Evolutionary conservation across 768 basidiomycete species (phyloP), one percentile per base, ranked within the genome.

Genomic region (Kwoniella europaea): DNA sequence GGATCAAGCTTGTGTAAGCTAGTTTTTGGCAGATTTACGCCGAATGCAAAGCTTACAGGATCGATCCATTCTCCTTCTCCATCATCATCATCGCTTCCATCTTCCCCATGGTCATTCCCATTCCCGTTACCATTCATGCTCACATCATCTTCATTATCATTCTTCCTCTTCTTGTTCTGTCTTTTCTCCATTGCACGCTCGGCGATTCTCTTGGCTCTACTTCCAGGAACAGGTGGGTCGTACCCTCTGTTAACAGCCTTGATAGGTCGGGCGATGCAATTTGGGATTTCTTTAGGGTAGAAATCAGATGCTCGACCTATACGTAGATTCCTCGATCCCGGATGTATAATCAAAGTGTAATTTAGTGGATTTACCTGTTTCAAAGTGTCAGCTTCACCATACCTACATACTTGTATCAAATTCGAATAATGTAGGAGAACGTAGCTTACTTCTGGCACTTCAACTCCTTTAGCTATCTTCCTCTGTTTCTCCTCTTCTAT

Each of bases 291-390:
- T 35, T 81, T 73, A 0, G 82, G 82, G 61, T 82, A 80, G 53
- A 82, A 82, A 46, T 85, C 85, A 13, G 81, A 79, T 1, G 84
- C 84, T 66, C 84, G 70, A 12, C 85, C 85, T 41, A 85, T 75
- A 18, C 82, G 75, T 27, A 85, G 76, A 64, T 81, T 83, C 42
- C 82, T 72, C 0, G 84, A 83, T 15, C 85, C 85, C 4, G 85
- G 85, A 67, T 85, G 85, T 27, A 85, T 84, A 68, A 85, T 76
- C 35, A 85, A 66, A 9, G 71, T 77, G 43, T 76, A 46, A 3
- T 68, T 6, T n/a, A 81, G 58, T 2, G 76, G 78, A 24, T 78
- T 52, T n/a, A 63, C 20, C 76, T 73, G 35, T 42, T 10, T 6
- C 3, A 9, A 9, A 50, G 9, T 27, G 41, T 52, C 42, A 53